Conservation (phyloP, 2,329 filamentous ascomycete species). For the Curvularia sp. region DNA sequence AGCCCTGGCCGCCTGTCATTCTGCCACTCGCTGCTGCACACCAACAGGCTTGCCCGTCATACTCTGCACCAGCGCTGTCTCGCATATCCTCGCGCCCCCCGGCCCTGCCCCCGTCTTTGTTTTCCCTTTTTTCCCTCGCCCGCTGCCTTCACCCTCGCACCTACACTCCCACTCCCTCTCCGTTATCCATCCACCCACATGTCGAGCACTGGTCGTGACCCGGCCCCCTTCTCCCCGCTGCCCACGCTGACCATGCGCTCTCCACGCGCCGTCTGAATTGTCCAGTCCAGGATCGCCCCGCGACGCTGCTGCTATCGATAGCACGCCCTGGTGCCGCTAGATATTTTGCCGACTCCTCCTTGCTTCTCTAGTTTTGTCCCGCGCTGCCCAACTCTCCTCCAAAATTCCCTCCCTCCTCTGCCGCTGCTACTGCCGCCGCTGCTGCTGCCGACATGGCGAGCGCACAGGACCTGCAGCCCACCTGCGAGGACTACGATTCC, state of each 20-base stretch:
- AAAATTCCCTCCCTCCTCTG: neutral
- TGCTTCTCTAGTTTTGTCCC: slow-evolving; percentile 17
- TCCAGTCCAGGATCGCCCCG: slow-evolving; percentile 22
- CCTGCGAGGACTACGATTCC: slow-evolving; percentile 52
- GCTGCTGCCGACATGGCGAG: slow-evolving; percentile 32
- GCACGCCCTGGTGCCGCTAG: slow-evolving; percentile 28
- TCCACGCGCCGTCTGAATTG: slow-evolving; percentile 29
- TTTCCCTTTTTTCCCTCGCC: neutral
- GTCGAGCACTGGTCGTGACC: slow-evolving; percentile 17
- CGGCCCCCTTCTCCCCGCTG: slow-evolving; percentile 17
- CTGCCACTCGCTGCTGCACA: slow-evolving; percentile 17
- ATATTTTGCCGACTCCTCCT: slow-evolving; percentile 23
- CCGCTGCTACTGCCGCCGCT: slow-evolving; percentile 1
- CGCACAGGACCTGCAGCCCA: slow-evolving; percentile 29
- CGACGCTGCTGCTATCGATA: slow-evolving; percentile 28
- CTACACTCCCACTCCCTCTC: slow-evolving; percentile 6
- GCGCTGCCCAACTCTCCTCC: slow-evolving; percentile 13
- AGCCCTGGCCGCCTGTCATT: slow-evolving; percentile 17
- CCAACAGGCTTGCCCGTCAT: slow-evolving; percentile 17
- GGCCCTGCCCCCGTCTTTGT: slow-evolving; percentile 12
- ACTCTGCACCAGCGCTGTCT: slow-evolving; percentile 17
- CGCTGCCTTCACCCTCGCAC: slow-evolving; percentile 1
- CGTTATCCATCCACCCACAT: neutral
- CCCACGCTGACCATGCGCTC: slow-evolving; percentile 20
- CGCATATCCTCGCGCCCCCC: slow-evolving; percentile 19